Percentiles rank a stretch among this genome's conserved stretches.
Evolutionary conservation across 768 basidiomycete genomes (phyloP).

Genomic region (Xerocomellus chrysenteron): DNA sequence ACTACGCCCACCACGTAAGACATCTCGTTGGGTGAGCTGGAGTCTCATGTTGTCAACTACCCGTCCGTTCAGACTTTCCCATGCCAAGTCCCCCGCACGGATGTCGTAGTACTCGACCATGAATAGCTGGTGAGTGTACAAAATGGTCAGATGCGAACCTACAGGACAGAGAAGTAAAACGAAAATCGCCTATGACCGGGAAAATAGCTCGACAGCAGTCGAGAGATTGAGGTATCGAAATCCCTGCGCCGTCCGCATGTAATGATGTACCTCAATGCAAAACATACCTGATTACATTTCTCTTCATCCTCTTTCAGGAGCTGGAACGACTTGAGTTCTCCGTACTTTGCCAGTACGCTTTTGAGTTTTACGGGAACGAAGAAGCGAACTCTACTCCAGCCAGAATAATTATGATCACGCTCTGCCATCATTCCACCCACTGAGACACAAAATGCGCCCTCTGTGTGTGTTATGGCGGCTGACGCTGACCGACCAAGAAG

Average conservation of each 20-base stretch:
- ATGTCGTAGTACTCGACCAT: constrained; percentile 69
- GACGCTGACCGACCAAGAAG: constrained; percentile 50
- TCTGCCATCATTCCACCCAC: constrained; percentile 32
- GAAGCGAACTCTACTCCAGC: constrained; percentile 25
- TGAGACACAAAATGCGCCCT: constrained; percentile 51
- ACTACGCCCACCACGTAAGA: constrained; percentile 19
- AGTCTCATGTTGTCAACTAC: constrained; percentile 54
- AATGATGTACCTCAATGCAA: neutral
- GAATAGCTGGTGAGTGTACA: constrained; percentile 39
- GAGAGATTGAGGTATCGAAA: constrained; percentile 3
- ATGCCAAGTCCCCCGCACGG: constrained; percentile 54
- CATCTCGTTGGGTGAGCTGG: constrained; percentile 39
- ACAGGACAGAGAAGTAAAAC: neutral
- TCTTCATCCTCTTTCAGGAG: constrained; percentile 27
- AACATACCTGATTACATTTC: constrained; percentile 30
- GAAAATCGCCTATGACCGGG: constrained; percentile 1
- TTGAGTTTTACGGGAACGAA: constrained; percentile 31
- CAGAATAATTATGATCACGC: constrained; percentile 22
- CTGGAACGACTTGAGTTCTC: constrained; percentile 31
- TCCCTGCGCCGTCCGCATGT: neutral
- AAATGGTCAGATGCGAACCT: constrained; percentile 16
- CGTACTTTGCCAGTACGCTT: constrained; percentile 29
- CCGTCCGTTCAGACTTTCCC: constrained; percentile 47
- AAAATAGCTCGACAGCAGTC: constrained; percentile 4
- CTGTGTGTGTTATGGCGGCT: constrained; percentile 47